Evolutionary conservation across 495 filamentous ascomycete genomes (phyloP).

Genomic region (Daldinia caldariorum): DNA sequence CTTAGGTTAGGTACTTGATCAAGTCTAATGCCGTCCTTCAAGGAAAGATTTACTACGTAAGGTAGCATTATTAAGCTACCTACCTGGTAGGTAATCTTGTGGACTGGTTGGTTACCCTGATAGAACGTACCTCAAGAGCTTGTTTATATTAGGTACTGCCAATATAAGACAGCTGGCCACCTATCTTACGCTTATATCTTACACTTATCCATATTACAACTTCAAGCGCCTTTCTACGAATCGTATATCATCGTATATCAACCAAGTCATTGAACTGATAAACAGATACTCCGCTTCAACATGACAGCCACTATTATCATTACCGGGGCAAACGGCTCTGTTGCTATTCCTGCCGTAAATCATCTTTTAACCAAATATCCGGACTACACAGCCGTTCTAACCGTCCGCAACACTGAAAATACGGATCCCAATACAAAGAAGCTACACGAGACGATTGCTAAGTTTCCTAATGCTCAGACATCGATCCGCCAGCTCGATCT

Average conservation of each 20-base stretch:
- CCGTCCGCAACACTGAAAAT: slow-evolving; percentile 55
- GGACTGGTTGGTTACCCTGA: no score
- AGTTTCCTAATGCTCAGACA: slow-evolving; percentile 48
- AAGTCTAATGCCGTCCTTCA: background rate
- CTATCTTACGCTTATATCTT: background rate
- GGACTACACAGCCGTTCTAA: slow-evolving; percentile 50
- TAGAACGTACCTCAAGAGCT: no score
- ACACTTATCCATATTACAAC: background rate
- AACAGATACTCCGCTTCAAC: slow-evolving; percentile 1
- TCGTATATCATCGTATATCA: no score
- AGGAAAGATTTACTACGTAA: background rate
- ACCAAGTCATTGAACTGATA: background rate
- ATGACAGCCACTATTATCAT: slow-evolving; percentile 55
- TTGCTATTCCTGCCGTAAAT: slow-evolving; percentile 56
- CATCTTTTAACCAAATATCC: slow-evolving; percentile 54
- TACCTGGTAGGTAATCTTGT: no score
- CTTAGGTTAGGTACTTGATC: no score
- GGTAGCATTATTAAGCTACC: background rate
- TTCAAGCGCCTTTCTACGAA: no score
- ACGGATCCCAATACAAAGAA: slow-evolving; percentile 56
- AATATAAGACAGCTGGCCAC: no score
- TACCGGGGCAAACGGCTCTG: slow-evolving; percentile 61
- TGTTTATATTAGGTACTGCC: no score
- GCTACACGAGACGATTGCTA: slow-evolving; percentile 49
- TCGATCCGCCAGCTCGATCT: slow-evolving; percentile 56